These are phyloP conservation scores for Penicillium desertorum DNA, from an alignment of 495 filamentous ascomycete genomes.

Conservation along the genomic window DNA sequence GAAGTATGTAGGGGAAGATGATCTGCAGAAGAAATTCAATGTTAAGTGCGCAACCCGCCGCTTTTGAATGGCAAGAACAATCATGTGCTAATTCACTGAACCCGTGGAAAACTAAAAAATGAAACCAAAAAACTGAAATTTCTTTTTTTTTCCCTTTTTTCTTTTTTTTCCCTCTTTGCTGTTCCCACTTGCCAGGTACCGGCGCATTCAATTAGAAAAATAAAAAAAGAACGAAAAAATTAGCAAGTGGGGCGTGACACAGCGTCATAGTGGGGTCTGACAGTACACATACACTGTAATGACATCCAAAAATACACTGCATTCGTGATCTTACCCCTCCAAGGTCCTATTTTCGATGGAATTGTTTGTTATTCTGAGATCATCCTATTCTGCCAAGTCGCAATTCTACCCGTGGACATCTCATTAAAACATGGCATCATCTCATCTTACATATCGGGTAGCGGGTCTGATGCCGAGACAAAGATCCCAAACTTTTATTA, in stretches of 20 bases:
- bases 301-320: neutral
- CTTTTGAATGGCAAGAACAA: constrained; percentile 24
- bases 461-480: constrained; percentile 10
- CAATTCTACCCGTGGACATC: neutral
- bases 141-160: constrained; percentile 2
- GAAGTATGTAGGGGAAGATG: constrained; percentile 1
- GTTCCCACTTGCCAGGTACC: constrained; percentile 11
- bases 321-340: constrained; percentile 4
- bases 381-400: neutral
- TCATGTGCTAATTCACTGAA: constrained; percentile 31
- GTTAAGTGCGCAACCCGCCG: constrained; percentile 5
- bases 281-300: constrained; percentile 2
- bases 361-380: constrained; percentile 12
- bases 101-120: constrained; percentile 27
- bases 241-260: constrained; percentile 9
- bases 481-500: neutral
- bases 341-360: constrained; percentile 2
- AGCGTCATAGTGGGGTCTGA: constrained; percentile 22
- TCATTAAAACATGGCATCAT: neutral
- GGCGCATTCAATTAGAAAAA: constrained; percentile 7
- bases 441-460: constrained; percentile 5
- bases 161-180: neutral
- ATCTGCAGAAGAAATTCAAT: neutral
- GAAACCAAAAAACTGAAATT: constrained; percentile 16
- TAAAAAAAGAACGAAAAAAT: constrained; percentile 7